Evolutionary conservation across 2,329 filamentous ascomycete genomes (phyloP), one percentile per base, ranked within the genome.

Genomic region (Ophiosphaerella herpotricha): DNA sequence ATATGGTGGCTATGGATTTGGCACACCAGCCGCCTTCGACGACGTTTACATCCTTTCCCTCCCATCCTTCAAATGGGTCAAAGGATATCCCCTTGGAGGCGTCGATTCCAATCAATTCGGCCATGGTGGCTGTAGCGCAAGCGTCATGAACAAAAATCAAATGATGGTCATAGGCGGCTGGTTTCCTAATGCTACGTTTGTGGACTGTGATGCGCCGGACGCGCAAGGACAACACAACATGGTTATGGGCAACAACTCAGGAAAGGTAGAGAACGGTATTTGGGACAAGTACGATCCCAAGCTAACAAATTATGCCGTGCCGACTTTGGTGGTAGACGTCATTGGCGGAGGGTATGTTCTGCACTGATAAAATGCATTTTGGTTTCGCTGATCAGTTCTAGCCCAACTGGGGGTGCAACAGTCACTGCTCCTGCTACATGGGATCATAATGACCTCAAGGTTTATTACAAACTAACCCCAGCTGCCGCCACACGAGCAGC

Each of bases 11-110:
- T 74, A 77, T 21, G 77, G 78, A 7, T 77, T 82, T 45, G 73
- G 75, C 1, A 70, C 79, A 33, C 74, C 75, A 0, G 72, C 76
- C 12, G 84, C 82, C 18, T 86, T 78, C 60, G 82, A 86, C 60
- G 84, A 87, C 69, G 77, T 82, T 46, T 87, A 85, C 60, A 81
- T 87, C 46, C 75, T 87, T 16, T 79, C 80, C 7, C 74, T 88
- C 13, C 85, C 85, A 1, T 81, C 82, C 1, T 88, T 87, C 67
- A 81, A 76, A 3, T 88, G 85, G 85, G 81, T 85, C 54, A 82
- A 81, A 54, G 75, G 79, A 57, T 82, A 77, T 47, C 79, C 78
- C 11, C 69, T 68, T 39, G 68, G 75, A 40, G 43, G 48, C 11
- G 71, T 76, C 48, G 63, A 66, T 12, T 75, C 74, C 1, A 50